These are phyloP conservation scores for Biscogniauxia sp. DNA, from an alignment of 2,329 filamentous ascomycete species.

Conservation along the genomic window DNA sequence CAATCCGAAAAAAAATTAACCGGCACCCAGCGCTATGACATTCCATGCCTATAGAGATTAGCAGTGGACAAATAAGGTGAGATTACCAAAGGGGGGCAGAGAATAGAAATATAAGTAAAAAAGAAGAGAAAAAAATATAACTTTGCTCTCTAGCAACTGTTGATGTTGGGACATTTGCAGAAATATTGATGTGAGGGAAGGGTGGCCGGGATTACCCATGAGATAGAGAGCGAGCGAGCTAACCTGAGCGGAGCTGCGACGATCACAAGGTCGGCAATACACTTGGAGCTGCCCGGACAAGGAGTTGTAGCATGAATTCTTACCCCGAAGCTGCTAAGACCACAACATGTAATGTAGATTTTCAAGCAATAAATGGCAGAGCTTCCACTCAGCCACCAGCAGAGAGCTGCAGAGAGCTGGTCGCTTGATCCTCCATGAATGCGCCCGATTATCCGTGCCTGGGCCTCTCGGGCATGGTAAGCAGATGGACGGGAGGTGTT, in stretches of 20 bases:
- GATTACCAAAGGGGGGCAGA: too few relatives aligned
- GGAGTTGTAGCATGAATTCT: neutral
- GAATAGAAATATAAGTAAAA: neutral
- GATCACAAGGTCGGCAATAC: neutral
- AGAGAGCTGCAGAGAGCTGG: neutral
- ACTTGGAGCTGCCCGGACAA: neutral
- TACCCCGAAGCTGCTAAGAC: neutral
- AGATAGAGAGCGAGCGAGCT: too few relatives aligned
- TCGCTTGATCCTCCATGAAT: neutral
- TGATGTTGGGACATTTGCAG: neutral
- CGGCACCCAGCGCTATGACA: neutral
- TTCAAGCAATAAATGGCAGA: neutral
- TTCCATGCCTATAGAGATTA: neutral
- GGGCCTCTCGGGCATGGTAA: neutral
- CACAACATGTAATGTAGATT: neutral
- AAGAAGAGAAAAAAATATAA: neutral
- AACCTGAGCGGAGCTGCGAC: neutral
- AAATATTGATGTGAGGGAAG: neutral
- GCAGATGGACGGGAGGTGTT: neutral
- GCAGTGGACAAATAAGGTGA: neutral
- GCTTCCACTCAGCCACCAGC: neutral
- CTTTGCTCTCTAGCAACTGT: neutral
- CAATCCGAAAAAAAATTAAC: neutral
- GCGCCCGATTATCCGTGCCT: neutral
- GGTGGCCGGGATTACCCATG: neutral